Percentiles rank a stretch among this genome's conserved stretches.
Evolutionary conservation across 352 stramenopile genomes (phyloP).

Genomic region (Phytophthora pluvialis): DNA sequence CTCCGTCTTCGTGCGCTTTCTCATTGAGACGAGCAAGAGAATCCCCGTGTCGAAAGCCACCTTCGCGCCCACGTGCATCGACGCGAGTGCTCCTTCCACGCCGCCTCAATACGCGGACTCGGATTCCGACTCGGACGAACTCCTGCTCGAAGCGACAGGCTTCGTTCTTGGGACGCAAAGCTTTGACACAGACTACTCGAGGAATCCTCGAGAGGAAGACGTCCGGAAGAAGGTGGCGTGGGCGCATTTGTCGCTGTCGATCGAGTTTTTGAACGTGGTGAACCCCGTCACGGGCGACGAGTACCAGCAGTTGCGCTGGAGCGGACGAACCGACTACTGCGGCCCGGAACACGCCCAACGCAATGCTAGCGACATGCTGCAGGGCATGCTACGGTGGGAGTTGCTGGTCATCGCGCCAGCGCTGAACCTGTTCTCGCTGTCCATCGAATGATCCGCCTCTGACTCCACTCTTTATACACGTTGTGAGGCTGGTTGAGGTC

Average conservation of each 20-base stretch:
- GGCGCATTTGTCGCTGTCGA: conserved; percentile 48
- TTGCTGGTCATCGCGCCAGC: conserved; percentile 40
- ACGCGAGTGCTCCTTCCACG: conserved; percentile 21
- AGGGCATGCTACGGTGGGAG: conserved; percentile 48
- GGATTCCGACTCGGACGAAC: conserved; percentile 15
- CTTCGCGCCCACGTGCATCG: conserved; percentile 4
- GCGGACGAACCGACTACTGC: conserved; percentile 48
- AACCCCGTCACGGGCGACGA: conserved; percentile 35
- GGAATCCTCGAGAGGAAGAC: conserved; percentile 11
- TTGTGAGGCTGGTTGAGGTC: no score
- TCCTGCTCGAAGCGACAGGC: conserved; percentile 29
- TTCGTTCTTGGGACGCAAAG: conserved; percentile 52
- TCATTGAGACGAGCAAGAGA: conserved; percentile 39
- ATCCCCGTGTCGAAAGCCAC: conserved; percentile 5
- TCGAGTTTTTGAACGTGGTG: conserved; percentile 45
- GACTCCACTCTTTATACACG: no score
- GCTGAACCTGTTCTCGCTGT: conserved; percentile 29
- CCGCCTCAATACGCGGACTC: conserved; percentile 15
- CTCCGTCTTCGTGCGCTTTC: conserved; percentile 48
- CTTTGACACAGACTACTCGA: conserved; percentile 36
- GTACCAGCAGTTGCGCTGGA: conserved; percentile 45
- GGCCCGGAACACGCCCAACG: conserved; percentile 37
- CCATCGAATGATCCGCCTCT: conserved; percentile 23
- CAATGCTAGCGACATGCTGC: conserved; percentile 46
- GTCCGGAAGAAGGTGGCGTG: conserved; percentile 36